phyloP scores from a whole-genome alignment of 441 rosid genomes.

The Arabidopsis lyrata region DNA sequence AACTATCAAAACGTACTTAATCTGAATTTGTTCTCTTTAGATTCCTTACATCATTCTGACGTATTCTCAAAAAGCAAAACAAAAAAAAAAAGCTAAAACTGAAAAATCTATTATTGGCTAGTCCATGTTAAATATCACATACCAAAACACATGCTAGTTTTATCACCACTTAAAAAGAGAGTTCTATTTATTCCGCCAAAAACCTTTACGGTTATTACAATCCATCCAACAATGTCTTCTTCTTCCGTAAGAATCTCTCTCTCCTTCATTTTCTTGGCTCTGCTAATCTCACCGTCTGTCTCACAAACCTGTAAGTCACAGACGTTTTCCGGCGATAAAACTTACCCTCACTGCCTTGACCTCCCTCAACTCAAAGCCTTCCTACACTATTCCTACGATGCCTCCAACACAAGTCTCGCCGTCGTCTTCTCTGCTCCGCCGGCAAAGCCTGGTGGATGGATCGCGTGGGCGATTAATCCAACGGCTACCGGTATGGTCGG shows the following conservation, averaged over 20 bases:
- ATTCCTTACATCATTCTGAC: neutral
- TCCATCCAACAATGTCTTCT: conserved; percentile 27
- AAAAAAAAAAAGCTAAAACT: neutral
- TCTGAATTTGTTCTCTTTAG: neutral
- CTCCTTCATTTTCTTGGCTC: conserved; percentile 33
- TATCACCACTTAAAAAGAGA: neutral
- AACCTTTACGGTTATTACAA: conserved; percentile 24
- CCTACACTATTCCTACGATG: conserved; percentile 63
- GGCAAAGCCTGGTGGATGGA: conserved; percentile 54
- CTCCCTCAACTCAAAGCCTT: conserved; percentile 60
- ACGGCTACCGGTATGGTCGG: conserved; percentile 59
- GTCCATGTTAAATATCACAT: neutral
- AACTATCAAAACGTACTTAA: neutral
- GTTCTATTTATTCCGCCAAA: conserved; percentile 27
- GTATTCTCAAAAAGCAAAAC: neutral
- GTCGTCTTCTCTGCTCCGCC: conserved; percentile 58
- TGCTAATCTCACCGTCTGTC: conserved; percentile 50
- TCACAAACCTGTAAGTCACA: conserved; percentile 57
- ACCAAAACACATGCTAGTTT: conserved; percentile 24
- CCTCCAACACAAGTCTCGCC: conserved; percentile 57
- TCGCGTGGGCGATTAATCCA: conserved; percentile 73
- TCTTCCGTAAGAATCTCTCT: conserved; percentile 35
- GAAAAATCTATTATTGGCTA: conserved; percentile 9
- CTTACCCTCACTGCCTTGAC: conserved; percentile 55
- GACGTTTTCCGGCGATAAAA: conserved; percentile 43